phyloP scores from a whole-genome alignment of 441 rosid genomes.

The Flueggea neowawraea region DNA sequence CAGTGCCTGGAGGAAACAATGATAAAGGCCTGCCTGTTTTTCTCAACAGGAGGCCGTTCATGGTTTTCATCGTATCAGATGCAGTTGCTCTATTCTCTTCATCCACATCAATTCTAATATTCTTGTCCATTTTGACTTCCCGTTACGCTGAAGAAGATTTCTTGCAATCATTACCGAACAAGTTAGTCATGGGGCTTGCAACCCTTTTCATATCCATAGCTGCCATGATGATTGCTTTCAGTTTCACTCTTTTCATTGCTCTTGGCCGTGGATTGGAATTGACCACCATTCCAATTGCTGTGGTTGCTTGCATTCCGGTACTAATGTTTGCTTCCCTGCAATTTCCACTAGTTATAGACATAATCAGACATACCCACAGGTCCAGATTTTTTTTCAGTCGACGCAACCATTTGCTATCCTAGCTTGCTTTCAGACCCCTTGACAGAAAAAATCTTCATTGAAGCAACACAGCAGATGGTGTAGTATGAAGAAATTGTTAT shows the following conservation, averaged over 20 bases:
- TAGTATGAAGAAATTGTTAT: neutral
- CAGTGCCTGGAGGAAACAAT: no score
- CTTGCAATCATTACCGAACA: conserved; percentile 34
- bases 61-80: no score
- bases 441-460: neutral
- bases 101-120: no score
- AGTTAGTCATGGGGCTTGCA: conserved; percentile 40
- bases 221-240: conserved; percentile 49
- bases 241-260: conserved; percentile 35
- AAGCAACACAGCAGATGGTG: neutral
- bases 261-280: conserved; percentile 26
- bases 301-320: conserved; percentile 32
- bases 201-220: conserved; percentile 47
- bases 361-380: conserved; percentile 14
- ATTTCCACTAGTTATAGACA: conserved; percentile 34
- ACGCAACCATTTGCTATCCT: neutral
- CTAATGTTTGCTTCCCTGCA: conserved; percentile 34
- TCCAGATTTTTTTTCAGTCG: conserved; percentile 10
- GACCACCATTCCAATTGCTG: conserved; percentile 27
- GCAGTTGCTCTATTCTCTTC: no score
- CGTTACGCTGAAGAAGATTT: conserved; percentile 48
- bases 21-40: no score
- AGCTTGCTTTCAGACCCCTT: neutral
- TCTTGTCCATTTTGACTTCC: conserved; percentile 47
- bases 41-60: no score